Percentiles rank a stretch among this genome's conserved stretches.
Evolutionary conservation across 164 flowering plant species (phyloP).

Genomic region (Malania oleifera): DNA sequence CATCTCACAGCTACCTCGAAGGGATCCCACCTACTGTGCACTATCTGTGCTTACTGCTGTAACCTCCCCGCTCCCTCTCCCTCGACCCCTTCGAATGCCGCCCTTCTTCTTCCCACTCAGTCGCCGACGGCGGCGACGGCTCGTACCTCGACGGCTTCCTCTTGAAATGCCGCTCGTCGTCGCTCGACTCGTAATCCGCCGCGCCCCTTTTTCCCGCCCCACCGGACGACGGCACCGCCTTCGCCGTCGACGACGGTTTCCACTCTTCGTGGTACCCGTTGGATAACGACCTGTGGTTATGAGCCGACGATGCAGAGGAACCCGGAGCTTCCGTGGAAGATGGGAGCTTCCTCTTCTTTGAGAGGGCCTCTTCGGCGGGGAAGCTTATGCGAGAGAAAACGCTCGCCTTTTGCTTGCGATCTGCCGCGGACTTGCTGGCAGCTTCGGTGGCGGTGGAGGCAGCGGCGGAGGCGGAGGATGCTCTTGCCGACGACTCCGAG

Average conservation of each 20-base stretch:
- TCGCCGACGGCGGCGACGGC: conserved; percentile 29
- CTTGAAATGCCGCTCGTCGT: conserved; percentile 82
- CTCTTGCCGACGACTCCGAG: conserved; percentile 20
- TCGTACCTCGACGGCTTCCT: conserved; percentile 71
- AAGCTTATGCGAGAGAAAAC: conserved; percentile 92
- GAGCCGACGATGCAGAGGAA: conserved; percentile 11
- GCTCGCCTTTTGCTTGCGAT: conserved; percentile 53
- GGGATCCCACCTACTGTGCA: no score
- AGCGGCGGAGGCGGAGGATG: conserved; percentile 7
- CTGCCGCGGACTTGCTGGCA: conserved; percentile 10
- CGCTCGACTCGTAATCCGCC: conserved; percentile 63
- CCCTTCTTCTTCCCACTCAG: conserved; percentile 39
- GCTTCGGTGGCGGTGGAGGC: conserved; percentile 14
- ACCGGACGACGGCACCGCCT: conserved; percentile 4
- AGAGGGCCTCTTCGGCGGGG: conserved; percentile 36
- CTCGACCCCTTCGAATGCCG: conserved; percentile 40
- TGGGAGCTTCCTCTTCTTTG: conserved; percentile 50
- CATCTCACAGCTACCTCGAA: no score
- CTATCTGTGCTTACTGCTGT: conserved; percentile 22
- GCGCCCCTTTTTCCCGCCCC: conserved; percentile 13
- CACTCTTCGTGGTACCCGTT: conserved; percentile 47
- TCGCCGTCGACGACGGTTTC: conserved; percentile 10
- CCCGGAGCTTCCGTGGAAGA: conserved; percentile 16
- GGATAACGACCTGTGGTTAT: conserved; percentile 19
- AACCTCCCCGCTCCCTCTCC: conserved; percentile 34